Conservation (phyloP, 23 red algal genomes). For the Cyanidium caldarium region DNA sequence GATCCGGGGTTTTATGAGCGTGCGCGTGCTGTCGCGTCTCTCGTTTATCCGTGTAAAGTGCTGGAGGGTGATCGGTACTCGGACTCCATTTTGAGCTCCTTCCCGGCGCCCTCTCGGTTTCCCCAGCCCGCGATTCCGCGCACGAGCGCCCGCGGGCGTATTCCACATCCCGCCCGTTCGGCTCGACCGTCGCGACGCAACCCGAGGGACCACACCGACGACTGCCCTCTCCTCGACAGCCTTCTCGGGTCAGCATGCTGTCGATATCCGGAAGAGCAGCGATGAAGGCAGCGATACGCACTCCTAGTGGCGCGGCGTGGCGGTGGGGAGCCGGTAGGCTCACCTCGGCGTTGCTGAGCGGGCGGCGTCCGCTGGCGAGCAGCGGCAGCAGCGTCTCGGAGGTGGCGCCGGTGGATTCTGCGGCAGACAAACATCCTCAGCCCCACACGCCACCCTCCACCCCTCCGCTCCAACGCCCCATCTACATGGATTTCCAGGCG, state of each 20-base stretch:
- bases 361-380: neutral
- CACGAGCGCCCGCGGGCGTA: no score
- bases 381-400: neutral
- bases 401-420: neutral
- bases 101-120: neutral
- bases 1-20: neutral
- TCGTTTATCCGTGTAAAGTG: neutral
- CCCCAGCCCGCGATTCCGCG: neutral
- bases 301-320: no score
- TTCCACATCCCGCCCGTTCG: no score
- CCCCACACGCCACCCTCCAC: neutral
- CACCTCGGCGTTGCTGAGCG: neutral
- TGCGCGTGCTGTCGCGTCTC: neutral
- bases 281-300: no score
- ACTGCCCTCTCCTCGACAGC: no score
- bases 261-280: no score
- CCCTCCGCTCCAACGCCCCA: conserved; percentile 14
- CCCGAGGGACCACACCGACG: no score
- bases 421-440: neutral
- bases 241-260: no score
- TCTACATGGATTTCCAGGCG: conserved; percentile 81
- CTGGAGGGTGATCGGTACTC: neutral
- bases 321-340: neutral
- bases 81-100: neutral
- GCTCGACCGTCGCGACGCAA: no score